Conservation (phyloP, 2,329 filamentous ascomycete genomes). For the Sordariomycetes sp. region DNA sequence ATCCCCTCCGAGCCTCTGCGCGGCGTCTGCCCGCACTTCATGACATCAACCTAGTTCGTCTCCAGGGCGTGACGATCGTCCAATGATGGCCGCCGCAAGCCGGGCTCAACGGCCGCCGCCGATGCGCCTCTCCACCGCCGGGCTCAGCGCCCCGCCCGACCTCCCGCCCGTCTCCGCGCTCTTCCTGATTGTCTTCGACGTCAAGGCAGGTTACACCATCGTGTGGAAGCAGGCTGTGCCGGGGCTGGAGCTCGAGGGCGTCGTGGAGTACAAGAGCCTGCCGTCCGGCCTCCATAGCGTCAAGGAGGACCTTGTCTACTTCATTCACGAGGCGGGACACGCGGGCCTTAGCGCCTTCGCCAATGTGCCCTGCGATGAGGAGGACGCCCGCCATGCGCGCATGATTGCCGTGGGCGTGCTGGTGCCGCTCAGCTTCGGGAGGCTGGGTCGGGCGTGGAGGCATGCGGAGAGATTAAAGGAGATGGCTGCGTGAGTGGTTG, state of each 20-base stretch:
- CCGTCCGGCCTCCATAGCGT: constrained; percentile 90
- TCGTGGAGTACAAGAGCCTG: constrained; percentile 92
- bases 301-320: constrained; percentile 82
- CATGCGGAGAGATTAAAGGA: constrained; percentile 69
- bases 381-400: constrained; percentile 70
- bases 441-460: constrained; percentile 79
- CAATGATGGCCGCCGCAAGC: constrained; percentile 2
- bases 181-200: constrained; percentile 85
- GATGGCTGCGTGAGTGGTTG: constrained; percentile 52
- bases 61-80: not conserved
- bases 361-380: constrained; percentile 69
- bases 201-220: constrained; percentile 85
- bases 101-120: not conserved
- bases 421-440: constrained; percentile 75
- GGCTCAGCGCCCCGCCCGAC: constrained; percentile 25
- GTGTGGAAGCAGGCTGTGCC: constrained; percentile 70
- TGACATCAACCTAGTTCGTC: not conserved
- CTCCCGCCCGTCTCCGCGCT: constrained; percentile 61
- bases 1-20: not conserved
- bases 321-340: constrained; percentile 69
- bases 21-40: not conserved
- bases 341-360: constrained; percentile 88
- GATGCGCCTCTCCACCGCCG: constrained; percentile 9
- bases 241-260: constrained; percentile 67
- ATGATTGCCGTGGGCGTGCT: constrained; percentile 89